Evolutionary conservation across 2,329 filamentous ascomycete genomes (phyloP).

Genomic region (Stagonosporopsis chrysanthemi): DNA sequence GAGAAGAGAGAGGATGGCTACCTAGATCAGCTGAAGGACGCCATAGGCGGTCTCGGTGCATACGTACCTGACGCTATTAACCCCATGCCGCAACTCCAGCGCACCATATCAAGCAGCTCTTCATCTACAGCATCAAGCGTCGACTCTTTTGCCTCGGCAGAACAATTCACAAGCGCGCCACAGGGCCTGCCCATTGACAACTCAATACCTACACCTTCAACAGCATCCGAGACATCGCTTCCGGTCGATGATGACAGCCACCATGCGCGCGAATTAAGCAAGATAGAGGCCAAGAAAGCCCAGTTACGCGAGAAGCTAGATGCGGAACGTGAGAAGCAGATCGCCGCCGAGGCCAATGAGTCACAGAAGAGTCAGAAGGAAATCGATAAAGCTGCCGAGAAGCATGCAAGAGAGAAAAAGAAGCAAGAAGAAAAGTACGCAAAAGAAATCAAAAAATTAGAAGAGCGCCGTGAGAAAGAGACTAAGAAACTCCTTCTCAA

Average conservation of each 20-base stretch:
- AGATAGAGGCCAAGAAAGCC: constrained; percentile 65
- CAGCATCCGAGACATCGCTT: constrained; percentile 34
- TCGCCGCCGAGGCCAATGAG: constrained; percentile 32
- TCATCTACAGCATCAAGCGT: constrained; percentile 34
- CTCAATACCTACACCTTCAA: constrained; percentile 38
- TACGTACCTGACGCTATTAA: constrained; percentile 35
- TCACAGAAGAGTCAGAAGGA: constrained; percentile 57
- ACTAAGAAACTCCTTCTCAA: constrained; percentile 70
- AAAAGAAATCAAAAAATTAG: constrained; percentile 65
- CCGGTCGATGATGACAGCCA: constrained; percentile 24
- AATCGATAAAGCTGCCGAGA: constrained; percentile 67
- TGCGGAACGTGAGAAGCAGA: constrained; percentile 63
- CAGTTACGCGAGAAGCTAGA: constrained; percentile 68
- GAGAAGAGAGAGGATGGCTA: constrained; percentile 23
- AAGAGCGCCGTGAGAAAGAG: constrained; percentile 71
- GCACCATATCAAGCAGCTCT: constrained; percentile 38
- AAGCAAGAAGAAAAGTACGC: constrained; percentile 54
- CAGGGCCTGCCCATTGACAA: constrained; percentile 37
- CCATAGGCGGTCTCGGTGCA: constrained; percentile 18
- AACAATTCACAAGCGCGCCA: constrained; percentile 51
- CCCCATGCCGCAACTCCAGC: constrained; percentile 28
- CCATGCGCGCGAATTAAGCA: constrained; percentile 64
- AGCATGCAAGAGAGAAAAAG: constrained; percentile 64
- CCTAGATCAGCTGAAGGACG: constrained; percentile 21
- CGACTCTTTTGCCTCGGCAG: constrained; percentile 54